A percentile compares a stretch with the other conserved stretches of the same genome.
Conservation (phyloP, 805 yeast species). For the Ogataea degrootiae region DNA sequence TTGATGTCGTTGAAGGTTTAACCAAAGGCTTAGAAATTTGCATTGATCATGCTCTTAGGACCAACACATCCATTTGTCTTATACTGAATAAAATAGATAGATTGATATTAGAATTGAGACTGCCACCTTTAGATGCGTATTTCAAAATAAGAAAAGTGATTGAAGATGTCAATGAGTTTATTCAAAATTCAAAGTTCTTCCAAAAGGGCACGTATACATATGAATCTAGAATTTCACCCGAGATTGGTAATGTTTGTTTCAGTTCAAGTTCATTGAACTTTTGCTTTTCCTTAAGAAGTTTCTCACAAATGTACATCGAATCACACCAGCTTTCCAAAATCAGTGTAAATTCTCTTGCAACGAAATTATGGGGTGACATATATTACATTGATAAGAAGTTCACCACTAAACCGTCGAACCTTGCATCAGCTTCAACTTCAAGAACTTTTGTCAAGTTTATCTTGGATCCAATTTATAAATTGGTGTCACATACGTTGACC, state of each 20-base stretch:
- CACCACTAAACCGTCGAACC: conserved; percentile 26
- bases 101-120: conserved; percentile 68
- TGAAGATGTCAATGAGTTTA: conserved; percentile 57
- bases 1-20: conserved; percentile 86
- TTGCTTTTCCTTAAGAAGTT: conserved; percentile 63
- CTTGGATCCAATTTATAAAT: conserved; percentile 75
- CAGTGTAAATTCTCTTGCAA: conserved; percentile 39
- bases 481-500: conserved; percentile 57
- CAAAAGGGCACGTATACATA: conserved; percentile 24
- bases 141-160: conserved; percentile 58
- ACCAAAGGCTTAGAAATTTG: conserved; percentile 50
- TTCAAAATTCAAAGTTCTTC: conserved; percentile 30
- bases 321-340: conserved; percentile 24
- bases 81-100: conserved; percentile 83
- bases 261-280: conserved; percentile 61
- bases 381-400: conserved; percentile 51
- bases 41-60: conserved; percentile 47
- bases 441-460: conserved; percentile 62
- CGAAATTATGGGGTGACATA: conserved; percentile 74
- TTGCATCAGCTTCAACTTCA: conserved; percentile 16
- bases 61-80: conserved; percentile 49
- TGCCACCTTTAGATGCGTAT: conserved; percentile 72
- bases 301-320: conserved; percentile 47
- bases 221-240: conserved; percentile 48
- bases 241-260: conserved; percentile 63